Evolutionary conservation across 2,329 filamentous ascomycete genomes (phyloP), one percentile per base, ranked within the genome.

Genomic region (Fusarium irregulare): DNA sequence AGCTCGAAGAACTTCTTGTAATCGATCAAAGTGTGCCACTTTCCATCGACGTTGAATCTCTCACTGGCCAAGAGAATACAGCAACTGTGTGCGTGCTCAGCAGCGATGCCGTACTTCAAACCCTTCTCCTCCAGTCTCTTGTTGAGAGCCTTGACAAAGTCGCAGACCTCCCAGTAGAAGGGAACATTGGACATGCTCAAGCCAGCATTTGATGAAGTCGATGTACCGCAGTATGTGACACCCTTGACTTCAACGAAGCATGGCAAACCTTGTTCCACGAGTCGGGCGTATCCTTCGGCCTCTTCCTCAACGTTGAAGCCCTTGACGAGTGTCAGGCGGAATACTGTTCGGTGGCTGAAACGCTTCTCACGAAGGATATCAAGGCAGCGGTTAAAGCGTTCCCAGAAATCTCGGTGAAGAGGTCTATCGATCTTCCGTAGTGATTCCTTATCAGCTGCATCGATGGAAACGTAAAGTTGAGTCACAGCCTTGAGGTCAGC

Each of bases 221-320:
- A 91, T 0, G 95, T 98, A 42, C 96, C 96, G 80, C 96, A 98
- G 83, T 96, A 98, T 1, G 95, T 98, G 40, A 98, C 95, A 57
- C 95, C 95, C 83, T 98, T 98, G 79, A 98, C 88, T 83, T 98
- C 95, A 50, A 98, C 89, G 77, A 98, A 97, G 79, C 93, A 95
- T 0, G 95, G 95, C 23, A 97, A 85, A 1, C 92, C 94, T 71
- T 90, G 89, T 77, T 94, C 92, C 20, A 98, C 92, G 3, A 98
- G 89, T 75, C 93, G 90, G 0, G 95, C 95, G 76, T 99, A 98
- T 7, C 95, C 95, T 70, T 91, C 88, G 8, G 91, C 93, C 80
- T 98, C 96, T 73, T 97, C 94, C 25, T 97, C 95, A 70, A 98
- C 89, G 78, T 99, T 98, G 87, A 99, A 98, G 5, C 94, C 95